Evolutionary conservation across 805 yeast species (phyloP).

Genomic region (Candida michaelii): DNA sequence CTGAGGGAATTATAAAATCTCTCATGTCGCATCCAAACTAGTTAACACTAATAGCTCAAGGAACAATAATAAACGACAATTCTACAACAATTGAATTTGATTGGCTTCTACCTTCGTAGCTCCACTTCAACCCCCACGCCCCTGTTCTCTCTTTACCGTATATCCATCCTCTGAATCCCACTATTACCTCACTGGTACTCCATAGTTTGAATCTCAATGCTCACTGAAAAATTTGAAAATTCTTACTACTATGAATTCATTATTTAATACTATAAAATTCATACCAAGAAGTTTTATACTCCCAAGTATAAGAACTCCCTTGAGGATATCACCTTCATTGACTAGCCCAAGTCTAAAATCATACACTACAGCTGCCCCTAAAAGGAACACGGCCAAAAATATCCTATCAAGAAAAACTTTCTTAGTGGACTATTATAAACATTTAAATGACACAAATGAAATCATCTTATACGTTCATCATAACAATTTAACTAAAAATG

Average conservation of each 20-base stretch:
- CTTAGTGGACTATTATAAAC: constrained; percentile 75
- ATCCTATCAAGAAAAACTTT: constrained; percentile 79
- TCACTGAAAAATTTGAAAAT: constrained; percentile 6
- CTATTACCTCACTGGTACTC: too few species aligned
- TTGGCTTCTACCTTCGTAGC: too few species aligned
- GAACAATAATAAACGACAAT: too few species aligned
- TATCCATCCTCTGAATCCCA: too few species aligned
- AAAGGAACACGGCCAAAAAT: constrained; percentile 54
- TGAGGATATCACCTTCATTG: not conserved
- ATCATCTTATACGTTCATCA: constrained; percentile 81
- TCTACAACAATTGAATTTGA: too few species aligned
- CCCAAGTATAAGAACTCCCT: not conserved
- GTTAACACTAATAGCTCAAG: too few species aligned
- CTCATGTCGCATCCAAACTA: not conserved
- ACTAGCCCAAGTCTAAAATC: not conserved
- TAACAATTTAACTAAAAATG: constrained; percentile 71
- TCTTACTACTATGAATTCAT: not conserved
- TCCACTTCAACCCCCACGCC: too few species aligned
- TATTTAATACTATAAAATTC: not conserved
- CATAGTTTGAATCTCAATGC: not conserved
- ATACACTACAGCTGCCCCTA: not conserved
- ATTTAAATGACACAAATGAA: constrained; percentile 64
- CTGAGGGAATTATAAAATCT: not conserved
- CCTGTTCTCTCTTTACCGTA: too few species aligned
- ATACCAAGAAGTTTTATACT: not conserved